These are phyloP conservation scores for Neoarthrinium moseri DNA, from an alignment of 2,329 filamentous ascomycete species.

Conservation along the genomic window DNA sequence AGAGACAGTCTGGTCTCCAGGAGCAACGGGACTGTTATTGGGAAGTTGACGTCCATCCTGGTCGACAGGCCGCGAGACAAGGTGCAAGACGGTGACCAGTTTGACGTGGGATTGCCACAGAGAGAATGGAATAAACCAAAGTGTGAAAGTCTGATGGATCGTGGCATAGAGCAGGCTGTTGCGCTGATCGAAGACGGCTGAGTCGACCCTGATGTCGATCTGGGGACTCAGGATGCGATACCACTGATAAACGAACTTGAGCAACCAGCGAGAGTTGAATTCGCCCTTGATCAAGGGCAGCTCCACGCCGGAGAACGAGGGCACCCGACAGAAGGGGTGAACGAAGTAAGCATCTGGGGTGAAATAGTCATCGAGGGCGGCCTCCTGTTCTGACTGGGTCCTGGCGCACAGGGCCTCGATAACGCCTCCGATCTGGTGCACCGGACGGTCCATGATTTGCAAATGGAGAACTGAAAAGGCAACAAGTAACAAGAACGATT, in stretches of 20 bases:
- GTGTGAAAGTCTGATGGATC: conserved; percentile 71
- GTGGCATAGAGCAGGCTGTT: conserved; percentile 70
- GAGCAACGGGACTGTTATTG: not conserved
- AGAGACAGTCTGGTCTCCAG: conserved; percentile 24
- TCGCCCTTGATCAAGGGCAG: conserved; percentile 38
- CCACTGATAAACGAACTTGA: conserved; percentile 74
- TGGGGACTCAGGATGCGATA: conserved; percentile 80
- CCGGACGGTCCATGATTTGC: conserved; percentile 25
- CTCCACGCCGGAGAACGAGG: conserved; percentile 42
- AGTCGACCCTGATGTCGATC: conserved; percentile 67
- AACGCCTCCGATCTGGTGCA: conserved; percentile 61
- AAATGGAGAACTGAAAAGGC: not conserved
- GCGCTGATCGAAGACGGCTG: conserved; percentile 65
- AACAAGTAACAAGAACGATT: no score
- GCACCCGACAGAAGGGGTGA: conserved; percentile 76
- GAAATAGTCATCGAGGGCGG: conserved; percentile 71
- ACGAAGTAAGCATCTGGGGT: conserved; percentile 69
- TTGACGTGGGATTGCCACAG: conserved; percentile 63
- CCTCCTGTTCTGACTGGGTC: conserved; percentile 62
- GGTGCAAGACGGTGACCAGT: conserved; percentile 66
- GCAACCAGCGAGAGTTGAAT: conserved; percentile 63
- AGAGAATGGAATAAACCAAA: conserved; percentile 72
- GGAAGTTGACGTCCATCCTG: conserved; percentile 17
- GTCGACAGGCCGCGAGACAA: conserved; percentile 44
- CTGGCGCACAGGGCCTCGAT: conserved; percentile 70